Evolutionary conservation across 2,329 filamentous ascomycete genomes (phyloP), one percentile per base, ranked within the genome.

Genomic region (Colletotrichum zoysiae): DNA sequence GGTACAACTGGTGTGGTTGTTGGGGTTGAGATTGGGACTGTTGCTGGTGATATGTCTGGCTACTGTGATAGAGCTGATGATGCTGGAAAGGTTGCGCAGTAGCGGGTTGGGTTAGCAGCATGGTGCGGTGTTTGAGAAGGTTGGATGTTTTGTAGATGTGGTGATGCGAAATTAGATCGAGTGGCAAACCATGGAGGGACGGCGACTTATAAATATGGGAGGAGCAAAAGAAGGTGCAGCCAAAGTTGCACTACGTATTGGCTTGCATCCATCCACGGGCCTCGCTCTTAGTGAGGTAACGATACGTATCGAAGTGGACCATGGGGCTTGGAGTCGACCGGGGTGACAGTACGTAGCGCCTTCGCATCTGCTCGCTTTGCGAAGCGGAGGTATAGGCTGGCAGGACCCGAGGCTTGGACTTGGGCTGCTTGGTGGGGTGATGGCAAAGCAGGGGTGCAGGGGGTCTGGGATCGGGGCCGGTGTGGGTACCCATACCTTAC

Each of bases 151-250:
- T 53, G 46, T 50, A 62, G 48, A 46, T 66, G 68, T 63, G 30
- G 26, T 46, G 26, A 30, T 53, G 51, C 11, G 20, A 53, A 23
- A 53, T 38, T 1, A 18, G 9, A 40, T 11, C 18, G 23, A 56
- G 71, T 73, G 71, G 71, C 71, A 70, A 73, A 70, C 58, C 18
- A 26, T 16, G 67, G 67, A 66, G 62, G 71, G 71, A 51, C 33
- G 62, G 46, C 50, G 51, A 60, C 56, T 71, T 70, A 71, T 73
- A 73, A 66, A 59, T 53, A 57, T 55, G 55, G 67, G 48, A 65
- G 65, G 66, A 67, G 56, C 55, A 40, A 60, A 66, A 56, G 46
- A 66, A 56, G 51, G 51, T 42, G 50, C 38, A 35, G 51, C 50
- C 38, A 42, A 58, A 30, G 46, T 40, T 56, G 38, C 33, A 46